A percentile compares a stretch with the other conserved stretches of the same genome.
Conservation (phyloP, 352 stramenopile species). For the Globisporangium solare region DNA sequence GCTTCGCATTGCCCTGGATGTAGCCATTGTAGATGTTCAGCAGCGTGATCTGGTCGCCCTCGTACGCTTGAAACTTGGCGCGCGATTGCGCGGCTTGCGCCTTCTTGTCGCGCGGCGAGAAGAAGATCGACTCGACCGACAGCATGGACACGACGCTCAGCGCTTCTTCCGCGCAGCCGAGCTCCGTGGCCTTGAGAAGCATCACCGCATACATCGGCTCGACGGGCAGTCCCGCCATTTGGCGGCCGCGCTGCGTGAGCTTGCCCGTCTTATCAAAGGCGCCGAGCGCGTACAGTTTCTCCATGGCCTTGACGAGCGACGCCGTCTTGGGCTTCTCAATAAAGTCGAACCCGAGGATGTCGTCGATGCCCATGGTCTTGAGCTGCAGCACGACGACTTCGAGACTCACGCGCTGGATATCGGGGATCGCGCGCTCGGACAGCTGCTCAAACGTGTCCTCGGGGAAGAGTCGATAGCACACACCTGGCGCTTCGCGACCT, state of each 20-base stretch:
- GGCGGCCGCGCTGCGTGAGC: conserved; percentile 64
- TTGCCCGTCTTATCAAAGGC: conserved; percentile 59
- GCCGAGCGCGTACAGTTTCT: conserved; percentile 77
- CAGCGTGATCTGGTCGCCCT: conserved; percentile 84
- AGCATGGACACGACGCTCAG: conserved; percentile 88
- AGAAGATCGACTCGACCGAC: conserved; percentile 88
- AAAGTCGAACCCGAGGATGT: conserved; percentile 86
- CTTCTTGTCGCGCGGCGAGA: conserved; percentile 81
- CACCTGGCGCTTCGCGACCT: conserved; percentile 73
- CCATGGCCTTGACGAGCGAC: conserved; percentile 74
- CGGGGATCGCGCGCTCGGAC: conserved; percentile 62
- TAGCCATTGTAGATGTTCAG: conserved; percentile 83
- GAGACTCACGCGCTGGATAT: conserved; percentile 85
- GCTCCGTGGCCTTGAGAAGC: conserved; percentile 73
- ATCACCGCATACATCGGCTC: conserved; percentile 89
- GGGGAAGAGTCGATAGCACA: conserved; percentile 82
- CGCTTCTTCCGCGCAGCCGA: conserved; percentile 78
- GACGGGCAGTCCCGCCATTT: conserved; percentile 85
- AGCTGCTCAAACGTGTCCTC: conserved; percentile 86
- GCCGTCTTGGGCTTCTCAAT: conserved; percentile 81
- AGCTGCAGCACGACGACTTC: conserved; percentile 82
- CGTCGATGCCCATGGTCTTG: conserved; percentile 83
- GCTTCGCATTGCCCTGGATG: conserved; percentile 60
- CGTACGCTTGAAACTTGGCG: conserved; percentile 71
- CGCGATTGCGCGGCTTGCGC: conserved; percentile 74